Conservation (phyloP, 306 rosid species). For the Potentilla sterilis region DNA sequence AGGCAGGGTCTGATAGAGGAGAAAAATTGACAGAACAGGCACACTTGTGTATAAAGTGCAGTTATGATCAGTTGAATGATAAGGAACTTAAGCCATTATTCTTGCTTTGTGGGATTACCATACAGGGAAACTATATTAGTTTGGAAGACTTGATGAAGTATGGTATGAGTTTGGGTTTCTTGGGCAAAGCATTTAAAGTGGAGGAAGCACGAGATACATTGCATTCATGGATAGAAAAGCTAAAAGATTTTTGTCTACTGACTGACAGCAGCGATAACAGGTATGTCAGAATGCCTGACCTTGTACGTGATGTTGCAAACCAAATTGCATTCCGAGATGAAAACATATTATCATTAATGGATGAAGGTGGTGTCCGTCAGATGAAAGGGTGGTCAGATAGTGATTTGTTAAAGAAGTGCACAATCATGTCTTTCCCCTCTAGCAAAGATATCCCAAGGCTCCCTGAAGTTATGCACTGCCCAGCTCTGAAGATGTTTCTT, state of each 20-base stretch:
- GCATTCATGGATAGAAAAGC: constrained; percentile 11
- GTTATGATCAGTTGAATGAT: constrained; percentile 20
- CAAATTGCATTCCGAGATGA: not conserved
- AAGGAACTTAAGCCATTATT: constrained; percentile 23
- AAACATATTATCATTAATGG: not conserved
- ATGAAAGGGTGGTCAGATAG: constrained; percentile 4
- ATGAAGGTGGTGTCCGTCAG: not conserved
- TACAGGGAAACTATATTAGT: not conserved
- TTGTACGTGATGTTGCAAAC: not conserved
- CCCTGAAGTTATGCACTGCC: constrained; percentile 16
- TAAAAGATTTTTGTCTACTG: constrained; percentile 19
- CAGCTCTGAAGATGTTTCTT: not conserved
- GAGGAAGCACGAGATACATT: constrained; percentile 13
- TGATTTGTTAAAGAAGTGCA: constrained; percentile 16
- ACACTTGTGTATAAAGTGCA: constrained; percentile 17
- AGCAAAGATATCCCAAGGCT: not conserved
- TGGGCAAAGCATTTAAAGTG: constrained; percentile 4
- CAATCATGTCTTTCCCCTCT: constrained; percentile 20
- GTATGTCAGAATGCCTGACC: not conserved
- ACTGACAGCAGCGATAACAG: not conserved
- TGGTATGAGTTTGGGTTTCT: too few species aligned
- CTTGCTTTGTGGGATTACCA: constrained; percentile 22
- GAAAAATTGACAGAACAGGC: not conserved
- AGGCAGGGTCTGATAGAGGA: not conserved
- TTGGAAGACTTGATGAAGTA: constrained; percentile 30